Evolutionary conservation across 148 eudicot genomes (phyloP).

Genomic region (Pharnaceum exiguum): DNA sequence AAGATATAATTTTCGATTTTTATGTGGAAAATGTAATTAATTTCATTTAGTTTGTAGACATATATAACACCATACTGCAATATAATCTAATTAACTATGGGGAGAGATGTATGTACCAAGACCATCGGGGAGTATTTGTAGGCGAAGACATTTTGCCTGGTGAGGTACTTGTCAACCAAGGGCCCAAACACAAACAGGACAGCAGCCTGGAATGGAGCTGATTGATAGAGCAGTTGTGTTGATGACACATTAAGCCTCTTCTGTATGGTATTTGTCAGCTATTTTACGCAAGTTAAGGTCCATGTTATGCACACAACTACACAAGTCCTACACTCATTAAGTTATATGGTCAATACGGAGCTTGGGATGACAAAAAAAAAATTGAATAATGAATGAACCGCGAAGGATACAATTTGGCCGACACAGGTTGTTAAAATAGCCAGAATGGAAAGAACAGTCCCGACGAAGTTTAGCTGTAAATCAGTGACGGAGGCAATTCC

Average conservation of each 20-base stretch:
- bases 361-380: neutral
- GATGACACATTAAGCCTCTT: conserved; percentile 87
- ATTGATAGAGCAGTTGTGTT: conserved; percentile 78
- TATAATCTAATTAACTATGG: neutral
- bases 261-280: conserved; percentile 90
- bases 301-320: neutral
- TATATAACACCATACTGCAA: too few species aligned
- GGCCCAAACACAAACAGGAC: conserved; percentile 76
- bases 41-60: too few species aligned
- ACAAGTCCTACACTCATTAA: neutral
- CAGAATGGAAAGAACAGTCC: conserved; percentile 69
- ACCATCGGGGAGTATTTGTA: conserved; percentile 64
- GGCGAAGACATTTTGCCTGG: conserved; percentile 71
- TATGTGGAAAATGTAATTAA: too few species aligned
- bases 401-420: conserved; percentile 91
- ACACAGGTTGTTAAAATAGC: conserved; percentile 87
- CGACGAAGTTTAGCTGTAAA: conserved; percentile 82
- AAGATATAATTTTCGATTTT: too few species aligned
- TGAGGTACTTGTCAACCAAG: conserved; percentile 60
- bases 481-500: conserved; percentile 90
- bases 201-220: conserved; percentile 87
- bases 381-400: neutral
- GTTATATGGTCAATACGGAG: neutral
- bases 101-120: conserved; percentile 36
- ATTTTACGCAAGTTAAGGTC: conserved; percentile 16